Base-by-base conservation (phyloP, 73 alveolate species). In the Paramecium caudatum region DNA sequence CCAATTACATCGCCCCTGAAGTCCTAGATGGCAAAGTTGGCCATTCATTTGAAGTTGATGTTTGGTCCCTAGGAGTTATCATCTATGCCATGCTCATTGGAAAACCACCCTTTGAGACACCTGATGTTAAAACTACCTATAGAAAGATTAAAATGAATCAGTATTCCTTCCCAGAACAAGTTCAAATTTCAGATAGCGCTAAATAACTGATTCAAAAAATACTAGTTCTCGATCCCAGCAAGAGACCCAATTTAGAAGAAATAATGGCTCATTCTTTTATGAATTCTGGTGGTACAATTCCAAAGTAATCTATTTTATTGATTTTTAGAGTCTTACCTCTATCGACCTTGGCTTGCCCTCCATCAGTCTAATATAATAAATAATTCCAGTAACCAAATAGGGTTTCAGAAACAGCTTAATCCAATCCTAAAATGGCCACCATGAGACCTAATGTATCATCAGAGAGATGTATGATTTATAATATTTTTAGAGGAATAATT, bases 1-100 rank as follows among this genome's bases (percentile, higher is more conserved):
- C 98, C 6, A 95, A 96, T 91, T 96, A 96, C 90, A 96, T 96
- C 5, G 99, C 99, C 0, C 99, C 99, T 0, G 99, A 96, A 92
- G 95, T 96, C 65, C 90, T 94, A 30, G 94, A 91, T 84, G 92
- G 94, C 12, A 93, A 88, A 61, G 65, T 83, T 8, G 94, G 95
- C 17, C 96, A 95, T 92, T 91, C 97, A 45, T 95, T 90, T 80
- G 95, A 95, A 86, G 93, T 94, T 15, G 98, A 95, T 92, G 90
- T 95, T 25, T 95, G 98, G 98, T 93, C 97, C 25, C 91, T 95
- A 62, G 98, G 98, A 33, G 95, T 95, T 36, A 82, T 95, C 16
- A 63, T 95, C 49, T 95, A 94, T 94, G 93, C 98, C 69, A 82
- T 95, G 68, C 47, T 50, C 27, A 94, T 82, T 46, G 94, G 92